These are phyloP conservation scores for Cladosporium sp. DNA, from an alignment of 2,329 filamentous ascomycete species.

Conservation along the genomic window DNA sequence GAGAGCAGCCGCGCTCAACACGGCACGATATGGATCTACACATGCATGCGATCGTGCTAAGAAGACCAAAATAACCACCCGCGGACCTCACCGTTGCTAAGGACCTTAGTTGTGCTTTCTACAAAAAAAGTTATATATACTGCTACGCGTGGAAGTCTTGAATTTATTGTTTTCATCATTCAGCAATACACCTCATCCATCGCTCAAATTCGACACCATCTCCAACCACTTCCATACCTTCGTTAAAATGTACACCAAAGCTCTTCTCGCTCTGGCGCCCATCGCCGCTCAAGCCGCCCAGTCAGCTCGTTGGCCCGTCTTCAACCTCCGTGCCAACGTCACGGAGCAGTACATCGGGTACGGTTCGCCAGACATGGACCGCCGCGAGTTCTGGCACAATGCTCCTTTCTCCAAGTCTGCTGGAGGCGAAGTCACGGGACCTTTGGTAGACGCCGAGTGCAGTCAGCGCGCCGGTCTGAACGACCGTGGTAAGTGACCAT, in stretches of 20 bases:
- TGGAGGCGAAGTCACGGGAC: not conserved
- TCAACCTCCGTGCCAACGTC: slow-evolving; percentile 9
- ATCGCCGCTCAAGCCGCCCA: slow-evolving; percentile 8
- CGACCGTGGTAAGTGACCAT: not conserved
- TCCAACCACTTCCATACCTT: not conserved
- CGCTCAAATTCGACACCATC: not conserved
- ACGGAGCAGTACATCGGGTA: not conserved
- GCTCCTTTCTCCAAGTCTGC: not conserved
- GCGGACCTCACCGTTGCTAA: not conserved
- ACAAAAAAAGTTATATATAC: not conserved
- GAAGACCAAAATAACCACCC: not conserved
- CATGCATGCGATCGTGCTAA: not conserved
- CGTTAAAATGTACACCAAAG: slow-evolving; percentile 4
- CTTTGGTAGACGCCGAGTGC: slow-evolving; percentile 2
- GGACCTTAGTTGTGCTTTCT: not conserved
- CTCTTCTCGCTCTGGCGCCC: not conserved
- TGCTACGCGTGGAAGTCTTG: not conserved
- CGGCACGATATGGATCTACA: not conserved
- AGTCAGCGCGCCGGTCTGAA: not conserved
- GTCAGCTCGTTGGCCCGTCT: slow-evolving; percentile 3
- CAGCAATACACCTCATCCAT: not conserved
- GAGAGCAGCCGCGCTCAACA: not conserved
- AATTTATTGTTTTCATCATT: not conserved
- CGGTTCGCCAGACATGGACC: not conserved
- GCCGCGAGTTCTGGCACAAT: not conserved